Evolutionary conservation across 805 yeast species (phyloP).

Genomic region (Priceomyces fermenticarens): DNA sequence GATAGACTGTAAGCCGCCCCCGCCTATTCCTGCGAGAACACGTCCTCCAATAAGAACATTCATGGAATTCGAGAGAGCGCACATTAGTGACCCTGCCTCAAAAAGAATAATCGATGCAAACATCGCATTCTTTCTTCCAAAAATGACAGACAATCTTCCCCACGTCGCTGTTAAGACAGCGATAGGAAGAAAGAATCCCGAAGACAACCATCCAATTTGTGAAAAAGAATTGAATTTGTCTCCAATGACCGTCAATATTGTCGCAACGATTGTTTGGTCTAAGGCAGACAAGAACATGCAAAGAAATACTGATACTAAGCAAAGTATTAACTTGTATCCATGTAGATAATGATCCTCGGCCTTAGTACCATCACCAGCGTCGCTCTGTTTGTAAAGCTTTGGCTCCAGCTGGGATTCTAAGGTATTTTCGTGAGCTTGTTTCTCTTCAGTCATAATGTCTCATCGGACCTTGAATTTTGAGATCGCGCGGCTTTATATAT

Average conservation of each 20-base stretch:
- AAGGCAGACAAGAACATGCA: constrained; percentile 34
- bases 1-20: constrained; percentile 31
- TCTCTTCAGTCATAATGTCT: too few species aligned
- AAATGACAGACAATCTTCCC: constrained; percentile 34
- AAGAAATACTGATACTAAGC: constrained; percentile 25
- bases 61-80: constrained; percentile 35
- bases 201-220: constrained; percentile 35
- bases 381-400: constrained; percentile 28
- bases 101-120: constrained; percentile 20
- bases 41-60: constrained; percentile 40
- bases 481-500: too few species aligned
- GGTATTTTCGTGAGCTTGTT: too few species aligned
- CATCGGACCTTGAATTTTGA: too few species aligned
- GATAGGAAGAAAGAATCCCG: constrained; percentile 35
- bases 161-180: constrained; percentile 33
- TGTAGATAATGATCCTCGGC: constrained; percentile 36
- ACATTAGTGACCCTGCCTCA: constrained; percentile 35
- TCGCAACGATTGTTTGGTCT: constrained; percentile 39
- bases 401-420: not conserved
- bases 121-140: constrained; percentile 35
- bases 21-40: constrained; percentile 37
- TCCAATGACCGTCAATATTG: constrained; percentile 34
- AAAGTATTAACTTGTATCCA: constrained; percentile 22
- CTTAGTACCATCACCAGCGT: constrained; percentile 42
- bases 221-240: constrained; percentile 31